Evolutionary conservation across 257 asterid species (phyloP).

Genomic region (Leonotis leonurus): DNA sequence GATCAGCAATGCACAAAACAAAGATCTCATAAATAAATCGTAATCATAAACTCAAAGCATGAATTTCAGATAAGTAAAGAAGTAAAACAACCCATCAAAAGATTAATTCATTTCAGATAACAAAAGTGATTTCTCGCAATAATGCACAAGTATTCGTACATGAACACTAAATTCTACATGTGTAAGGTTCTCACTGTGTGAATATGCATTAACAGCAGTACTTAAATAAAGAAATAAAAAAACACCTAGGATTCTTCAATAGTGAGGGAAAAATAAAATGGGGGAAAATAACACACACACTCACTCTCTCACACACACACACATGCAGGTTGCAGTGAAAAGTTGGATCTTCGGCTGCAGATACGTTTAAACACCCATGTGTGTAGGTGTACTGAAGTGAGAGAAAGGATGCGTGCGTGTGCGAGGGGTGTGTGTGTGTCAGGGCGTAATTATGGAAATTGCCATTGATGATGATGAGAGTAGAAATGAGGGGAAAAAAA

Average conservation of each 20-base stretch:
- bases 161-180: not conserved
- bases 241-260: slow-evolving; percentile 32
- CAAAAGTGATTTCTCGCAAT: not conserved
- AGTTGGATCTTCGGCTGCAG: slow-evolving; percentile 22
- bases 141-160: slow-evolving; percentile 6
- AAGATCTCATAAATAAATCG: not conserved
- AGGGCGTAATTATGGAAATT: slow-evolving; percentile 22
- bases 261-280: not conserved
- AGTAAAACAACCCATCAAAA: slow-evolving; percentile 4
- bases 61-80: not conserved
- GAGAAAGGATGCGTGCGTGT: slow-evolving; percentile 16
- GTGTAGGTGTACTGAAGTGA: slow-evolving; percentile 16
- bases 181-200: not conserved
- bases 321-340: slow-evolving; percentile 27
- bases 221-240: not conserved
- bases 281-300: not conserved
- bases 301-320: slow-evolving; percentile 14
- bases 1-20: not conserved
- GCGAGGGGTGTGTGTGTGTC: slow-evolving; percentile 27
- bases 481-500: not conserved
- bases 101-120: not conserved
- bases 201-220: slow-evolving; percentile 6
- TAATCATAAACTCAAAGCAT: slow-evolving; percentile 12
- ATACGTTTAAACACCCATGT: slow-evolving; percentile 10
- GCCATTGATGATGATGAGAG: slow-evolving; percentile 17